Evolutionary conservation across 202 grass and related monocot species (phyloP).

Genomic region (Musa balbisiana): DNA sequence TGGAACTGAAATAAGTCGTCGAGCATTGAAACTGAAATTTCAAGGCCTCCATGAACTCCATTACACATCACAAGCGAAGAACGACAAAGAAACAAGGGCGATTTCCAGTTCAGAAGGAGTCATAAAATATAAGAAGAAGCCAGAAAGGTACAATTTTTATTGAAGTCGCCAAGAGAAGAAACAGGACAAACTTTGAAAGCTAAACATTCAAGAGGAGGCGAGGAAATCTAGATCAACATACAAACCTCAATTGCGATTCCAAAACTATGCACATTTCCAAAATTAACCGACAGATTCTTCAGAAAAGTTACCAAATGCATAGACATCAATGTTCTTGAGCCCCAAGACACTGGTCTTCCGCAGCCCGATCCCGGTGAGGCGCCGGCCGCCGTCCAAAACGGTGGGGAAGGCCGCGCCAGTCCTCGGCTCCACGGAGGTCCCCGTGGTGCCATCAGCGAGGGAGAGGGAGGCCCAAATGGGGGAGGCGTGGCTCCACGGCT

Average conservation of each 20-base stretch:
- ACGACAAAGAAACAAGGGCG: background rate
- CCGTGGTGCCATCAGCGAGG: constrained; percentile 16
- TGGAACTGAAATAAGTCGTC: too few relatives aligned
- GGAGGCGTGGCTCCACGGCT: constrained; percentile 9
- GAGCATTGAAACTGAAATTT: background rate
- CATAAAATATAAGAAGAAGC: background rate
- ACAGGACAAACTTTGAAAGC: background rate
- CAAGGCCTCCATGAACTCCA: background rate
- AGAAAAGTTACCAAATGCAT: constrained; percentile 27
- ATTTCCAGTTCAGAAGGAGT: background rate
- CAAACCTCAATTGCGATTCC: background rate
- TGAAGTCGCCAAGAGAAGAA: background rate
- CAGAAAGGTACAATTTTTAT: background rate
- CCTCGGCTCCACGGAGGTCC: constrained; percentile 37
- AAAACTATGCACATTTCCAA: background rate
- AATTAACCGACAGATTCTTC: background rate
- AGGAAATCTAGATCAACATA: background rate
- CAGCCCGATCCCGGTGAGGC: constrained; percentile 63
- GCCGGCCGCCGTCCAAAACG: constrained; percentile 34
- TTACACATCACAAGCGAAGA: background rate
- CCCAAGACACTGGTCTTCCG: constrained; percentile 60
- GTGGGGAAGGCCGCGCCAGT: constrained; percentile 52
- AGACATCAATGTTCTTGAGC: constrained; percentile 45
- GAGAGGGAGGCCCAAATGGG: constrained; percentile 64
- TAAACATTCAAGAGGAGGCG: background rate